Base-by-base conservation (phyloP, 169 alveolate genomes). In the Amoebophrya sp. region DNA sequence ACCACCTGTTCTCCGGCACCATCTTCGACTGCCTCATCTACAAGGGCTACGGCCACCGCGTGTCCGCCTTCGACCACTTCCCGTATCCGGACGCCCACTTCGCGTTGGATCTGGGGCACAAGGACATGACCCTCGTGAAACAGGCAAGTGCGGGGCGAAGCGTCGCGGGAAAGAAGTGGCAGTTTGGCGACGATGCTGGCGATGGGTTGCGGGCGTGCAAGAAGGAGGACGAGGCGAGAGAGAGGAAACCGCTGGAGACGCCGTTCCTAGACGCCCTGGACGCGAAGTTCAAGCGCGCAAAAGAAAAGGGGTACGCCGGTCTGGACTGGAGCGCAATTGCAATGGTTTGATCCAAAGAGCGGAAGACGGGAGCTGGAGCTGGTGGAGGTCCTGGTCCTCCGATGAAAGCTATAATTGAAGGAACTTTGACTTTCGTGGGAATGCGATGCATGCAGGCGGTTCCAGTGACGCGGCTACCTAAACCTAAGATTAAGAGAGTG, bases 31-130 rank as follows among this genome's bases (percentile, higher is more conserved):
- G 78, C 34, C 23, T 58, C 29, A 58, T 58, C 23, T 58, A 58
- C 78, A 58, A 58, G 34, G 78, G 78, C 78, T 58, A 58, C 78
- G 78, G 78, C 78, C 78, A 58, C 78, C 78, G 78, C 34, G 78
- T 58, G 4, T 23, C 38, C 0, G 78, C 78, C 34, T 29, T 13
- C 78, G 78, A 58, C 78, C 78, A 58, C 78, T 58, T 7, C 23
- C 78, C 78, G 29, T 58, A 58, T 16, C 29, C 4, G 2, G 78
- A 58, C 34, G 78, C 78, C 38, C 78, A 58, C 78, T 58, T 58
- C 23, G 78, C 78, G 10, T 29, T 58, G 78, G 78, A 2, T 23
- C 23, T 58, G 78, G 78, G 78, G 34, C 78, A 58, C 34, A 58
- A 58, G 23, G 78, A 58, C 34, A 58, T 58, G 78, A 13, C 23